Evolutionary conservation across 2,329 filamentous ascomycete species (phyloP), one percentile per base, ranked within the genome.

Genomic region (Didymella keratinophila): DNA sequence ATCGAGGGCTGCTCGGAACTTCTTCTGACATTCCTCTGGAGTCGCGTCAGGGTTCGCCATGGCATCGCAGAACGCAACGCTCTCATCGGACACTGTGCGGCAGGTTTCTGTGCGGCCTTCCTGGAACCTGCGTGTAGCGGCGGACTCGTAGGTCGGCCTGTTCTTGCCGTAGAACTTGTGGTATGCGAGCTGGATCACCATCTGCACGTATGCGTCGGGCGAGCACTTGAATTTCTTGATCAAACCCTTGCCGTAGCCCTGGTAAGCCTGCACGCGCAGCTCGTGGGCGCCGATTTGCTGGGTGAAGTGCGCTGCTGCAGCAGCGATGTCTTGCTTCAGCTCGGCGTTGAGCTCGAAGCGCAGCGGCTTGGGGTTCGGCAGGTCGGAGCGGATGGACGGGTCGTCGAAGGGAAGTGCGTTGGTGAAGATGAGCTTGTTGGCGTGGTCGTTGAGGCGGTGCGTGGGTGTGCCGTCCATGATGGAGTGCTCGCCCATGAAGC

Each of bases 391-490:
- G 60, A 96, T 79, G 36, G 82, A 81, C 8, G 92, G 85, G 75
- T 93, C 86, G 60, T 89, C 90, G 74, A 97, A 91, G 78, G 97
- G 93, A 58, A 99, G 87, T 77, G 95, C 96, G 81, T 97, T 94
- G 81, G 89, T 89, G 80, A 97, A 93, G 78, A 98, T 97, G 72
- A 91, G 86, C 75, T 91, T 88, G 81, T 94, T 96, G 75, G 96
- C 86, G 74, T 93, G 95, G 84, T 99, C 95, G 78, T 97, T 99
- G 16, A 99, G 85, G 43, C 96, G 90, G 80, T 98, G 95, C 2
- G 96, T 99, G 1, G 96, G 93, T 7, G 95, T 99, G 65, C 96
- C 95, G 76, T 99, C 95, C 96, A 99, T 99, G 95, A 99, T 98
- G 71, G 91, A 96, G 84, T 99, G 95, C 81, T 99, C 95, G 73